phyloP scores from a whole-genome alignment of 306 rosid species.

The barrel medic (Medicago truncatula) region MtrunA17r5.0-ANR NC_053045.1:46591001-46591500 shows the following conservation, averaged over 20 bases:
- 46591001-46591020: not conserved
- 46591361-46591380: slow-evolving; percentile 8
- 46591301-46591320: not conserved
- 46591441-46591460: too few relatives aligned
- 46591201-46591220: slow-evolving; percentile 8
- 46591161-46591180: not conserved
- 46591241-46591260: not conserved
- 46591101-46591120: not conserved
- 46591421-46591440: too few relatives aligned
- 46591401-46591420: slow-evolving; percentile 21
- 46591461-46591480: not conserved
- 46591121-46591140: not conserved
- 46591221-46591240: slow-evolving; percentile 18
- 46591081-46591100: not conserved
- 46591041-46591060: not conserved
- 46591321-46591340: slow-evolving; percentile 27
- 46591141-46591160: slow-evolving; percentile 5
- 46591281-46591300: slow-evolving; percentile 29
- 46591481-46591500: slow-evolving; percentile 68
- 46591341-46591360: slow-evolving; percentile 17
- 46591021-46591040: not conserved
- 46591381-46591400: slow-evolving; percentile 29
- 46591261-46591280: slow-evolving; percentile 19
- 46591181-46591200: not conserved
- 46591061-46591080: not conserved